phyloP scores from a whole-genome alignment of 2,329 filamentous ascomycete genomes.

The Colletotrichum godetiae region DNA sequence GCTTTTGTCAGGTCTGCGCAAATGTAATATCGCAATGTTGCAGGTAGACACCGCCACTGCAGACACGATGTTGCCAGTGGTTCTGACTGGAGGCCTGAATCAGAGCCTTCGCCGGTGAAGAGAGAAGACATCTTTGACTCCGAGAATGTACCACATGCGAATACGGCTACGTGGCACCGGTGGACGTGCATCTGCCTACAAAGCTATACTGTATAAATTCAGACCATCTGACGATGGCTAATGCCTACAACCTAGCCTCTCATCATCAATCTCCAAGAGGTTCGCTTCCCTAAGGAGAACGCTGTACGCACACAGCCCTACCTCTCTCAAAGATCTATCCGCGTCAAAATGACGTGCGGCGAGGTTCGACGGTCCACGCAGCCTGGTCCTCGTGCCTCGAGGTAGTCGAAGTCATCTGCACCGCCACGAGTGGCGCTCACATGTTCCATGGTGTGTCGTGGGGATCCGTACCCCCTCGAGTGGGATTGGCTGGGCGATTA shows the following conservation, averaged over 20 bases:
- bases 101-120: background rate
- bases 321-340: background rate
- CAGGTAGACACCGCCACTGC: too few species aligned
- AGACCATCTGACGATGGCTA: background rate
- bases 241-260: background rate
- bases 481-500: background rate
- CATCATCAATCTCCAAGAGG: background rate
- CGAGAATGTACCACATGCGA: background rate
- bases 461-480: background rate
- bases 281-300: background rate
- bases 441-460: slow-evolving; percentile 1
- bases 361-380: background rate
- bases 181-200: background rate
- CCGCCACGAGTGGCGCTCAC: background rate
- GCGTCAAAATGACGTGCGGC: background rate
- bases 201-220: background rate
- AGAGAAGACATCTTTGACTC: background rate
- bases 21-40: fast-evolving
- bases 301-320: background rate
- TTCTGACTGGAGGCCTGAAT: too few species aligned
- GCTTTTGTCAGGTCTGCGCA: too few species aligned
- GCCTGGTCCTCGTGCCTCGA: background rate
- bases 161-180: background rate
- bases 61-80: too few species aligned
- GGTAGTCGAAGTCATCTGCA: background rate